Conservation (phyloP, 2,329 filamentous ascomycete species). For the Trichoderma atrobrunneum region DNA sequence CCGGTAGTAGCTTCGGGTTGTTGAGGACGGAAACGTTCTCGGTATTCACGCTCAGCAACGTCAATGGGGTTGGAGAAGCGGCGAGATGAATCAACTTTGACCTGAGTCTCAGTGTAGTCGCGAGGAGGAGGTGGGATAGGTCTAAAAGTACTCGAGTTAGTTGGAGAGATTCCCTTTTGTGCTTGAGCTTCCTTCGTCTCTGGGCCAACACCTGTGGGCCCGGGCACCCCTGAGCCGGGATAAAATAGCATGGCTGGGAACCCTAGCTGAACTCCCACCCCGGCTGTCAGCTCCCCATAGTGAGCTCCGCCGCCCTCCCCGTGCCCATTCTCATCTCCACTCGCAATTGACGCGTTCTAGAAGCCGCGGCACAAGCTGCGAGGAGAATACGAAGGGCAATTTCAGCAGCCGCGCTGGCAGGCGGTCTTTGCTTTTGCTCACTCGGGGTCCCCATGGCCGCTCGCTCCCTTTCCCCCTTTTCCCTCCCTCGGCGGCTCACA, state of each 20-base stretch:
- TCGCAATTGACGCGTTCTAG: conserved; percentile 16
- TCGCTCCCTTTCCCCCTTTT: not conserved
- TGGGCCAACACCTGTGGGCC: conserved; percentile 26
- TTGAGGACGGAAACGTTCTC: conserved; percentile 47
- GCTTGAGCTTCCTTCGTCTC: conserved; percentile 25
- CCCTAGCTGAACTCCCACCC: conserved; percentile 18
- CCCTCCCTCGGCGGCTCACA: not conserved
- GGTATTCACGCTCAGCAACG: conserved; percentile 64
- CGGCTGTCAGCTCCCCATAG: conserved; percentile 17
- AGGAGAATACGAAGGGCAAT: conserved; percentile 11
- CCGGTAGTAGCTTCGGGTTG: conserved; percentile 16
- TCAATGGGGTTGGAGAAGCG: conserved; percentile 54
- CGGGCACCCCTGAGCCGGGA: conserved; percentile 25
- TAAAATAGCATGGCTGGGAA: conserved; percentile 18
- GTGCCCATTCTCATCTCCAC: conserved; percentile 5
- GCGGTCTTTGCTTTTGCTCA: not conserved
- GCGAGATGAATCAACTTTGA: conserved; percentile 56
- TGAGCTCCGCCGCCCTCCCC: conserved; percentile 15
- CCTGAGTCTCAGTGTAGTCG: conserved; percentile 60
- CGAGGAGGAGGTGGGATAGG: conserved; percentile 32
- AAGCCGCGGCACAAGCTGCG: conserved; percentile 10
- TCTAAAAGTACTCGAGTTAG: conserved; percentile 27
- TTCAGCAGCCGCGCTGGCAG: not conserved
- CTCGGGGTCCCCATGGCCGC: not conserved
- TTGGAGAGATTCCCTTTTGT: conserved; percentile 27